Percentiles rank a stretch among this genome's conserved stretches.
Conservation (phyloP, 148 eudicot species). For the Polygonum maritimum region DNA sequence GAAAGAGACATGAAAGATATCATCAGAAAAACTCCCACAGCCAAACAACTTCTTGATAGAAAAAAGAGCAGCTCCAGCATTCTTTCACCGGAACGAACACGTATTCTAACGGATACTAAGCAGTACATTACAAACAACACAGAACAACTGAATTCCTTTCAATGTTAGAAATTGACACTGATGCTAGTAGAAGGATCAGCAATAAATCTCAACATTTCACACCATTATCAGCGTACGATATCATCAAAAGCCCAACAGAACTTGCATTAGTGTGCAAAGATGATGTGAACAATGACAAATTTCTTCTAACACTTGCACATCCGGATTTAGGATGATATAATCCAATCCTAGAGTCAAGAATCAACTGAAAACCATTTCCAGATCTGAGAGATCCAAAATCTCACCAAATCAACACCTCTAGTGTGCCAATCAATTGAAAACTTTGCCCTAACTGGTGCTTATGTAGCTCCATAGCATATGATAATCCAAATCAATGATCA, state of each 20-base stretch:
- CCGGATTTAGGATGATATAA: background rate
- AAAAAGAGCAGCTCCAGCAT: background rate
- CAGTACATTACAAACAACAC: background rate
- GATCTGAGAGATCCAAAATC: background rate
- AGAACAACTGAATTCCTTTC: background rate
- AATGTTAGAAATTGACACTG: background rate
- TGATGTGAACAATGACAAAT: background rate
- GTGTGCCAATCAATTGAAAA: background rate
- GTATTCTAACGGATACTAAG: background rate
- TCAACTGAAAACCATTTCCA: background rate
- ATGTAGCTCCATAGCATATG: background rate
- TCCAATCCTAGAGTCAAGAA: background rate
- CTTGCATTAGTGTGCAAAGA: background rate
- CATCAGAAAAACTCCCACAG: background rate
- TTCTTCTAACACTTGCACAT: background rate
- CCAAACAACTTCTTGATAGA: background rate
- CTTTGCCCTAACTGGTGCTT: background rate
- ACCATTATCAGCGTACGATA: background rate
- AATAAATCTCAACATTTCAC: background rate
- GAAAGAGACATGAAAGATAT: slow-evolving; percentile 9
- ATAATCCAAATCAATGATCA: background rate
- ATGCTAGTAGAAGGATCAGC: background rate
- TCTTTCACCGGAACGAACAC: background rate
- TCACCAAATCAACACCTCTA: background rate
- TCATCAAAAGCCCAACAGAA: background rate